These are phyloP conservation scores for Leersia perrieri DNA, from an alignment of 176 grass and related monocot genomes.

Conservation along the genomic window DNA sequence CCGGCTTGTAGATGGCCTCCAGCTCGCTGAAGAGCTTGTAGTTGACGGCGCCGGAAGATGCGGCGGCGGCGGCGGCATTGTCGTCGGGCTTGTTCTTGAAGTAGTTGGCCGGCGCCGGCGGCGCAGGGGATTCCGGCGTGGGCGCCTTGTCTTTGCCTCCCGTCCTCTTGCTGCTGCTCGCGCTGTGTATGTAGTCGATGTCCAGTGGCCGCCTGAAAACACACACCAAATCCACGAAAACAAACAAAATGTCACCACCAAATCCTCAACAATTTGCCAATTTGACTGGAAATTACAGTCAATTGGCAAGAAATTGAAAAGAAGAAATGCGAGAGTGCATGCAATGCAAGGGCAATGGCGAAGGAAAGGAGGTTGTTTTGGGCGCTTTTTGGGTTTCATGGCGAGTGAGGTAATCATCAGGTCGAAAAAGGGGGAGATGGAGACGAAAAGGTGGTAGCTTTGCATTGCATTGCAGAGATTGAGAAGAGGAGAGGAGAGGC, in stretches of 20 bases:
- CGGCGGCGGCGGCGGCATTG: neutral
- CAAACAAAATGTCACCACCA: neutral
- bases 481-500: neutral
- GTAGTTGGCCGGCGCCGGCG: slow-evolving; percentile 23
- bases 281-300: too few species aligned
- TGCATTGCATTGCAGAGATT: too few species aligned
- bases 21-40: slow-evolving; percentile 99
- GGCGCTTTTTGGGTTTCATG: neutral
- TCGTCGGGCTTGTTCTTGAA: slow-evolving; percentile 60
- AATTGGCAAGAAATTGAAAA: too few species aligned
- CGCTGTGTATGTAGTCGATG: slow-evolving; percentile 83
- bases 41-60: slow-evolving; percentile 38
- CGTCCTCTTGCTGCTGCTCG: slow-evolving; percentile 73
- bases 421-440: neutral
- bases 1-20: slow-evolving; percentile 95
- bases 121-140: slow-evolving; percentile 42
- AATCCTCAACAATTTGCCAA: too few species aligned
- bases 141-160: slow-evolving; percentile 57
- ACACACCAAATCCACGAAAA: neutral
- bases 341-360: neutral
- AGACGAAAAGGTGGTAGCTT: neutral
- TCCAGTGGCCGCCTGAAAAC: slow-evolving; percentile 78
- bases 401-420: slow-evolving; percentile 23
- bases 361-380: neutral
- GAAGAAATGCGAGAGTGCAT: neutral